Evolutionary conservation across 345 rosid species (phyloP).

Genomic region (Atalantia buxifolia): DNA sequence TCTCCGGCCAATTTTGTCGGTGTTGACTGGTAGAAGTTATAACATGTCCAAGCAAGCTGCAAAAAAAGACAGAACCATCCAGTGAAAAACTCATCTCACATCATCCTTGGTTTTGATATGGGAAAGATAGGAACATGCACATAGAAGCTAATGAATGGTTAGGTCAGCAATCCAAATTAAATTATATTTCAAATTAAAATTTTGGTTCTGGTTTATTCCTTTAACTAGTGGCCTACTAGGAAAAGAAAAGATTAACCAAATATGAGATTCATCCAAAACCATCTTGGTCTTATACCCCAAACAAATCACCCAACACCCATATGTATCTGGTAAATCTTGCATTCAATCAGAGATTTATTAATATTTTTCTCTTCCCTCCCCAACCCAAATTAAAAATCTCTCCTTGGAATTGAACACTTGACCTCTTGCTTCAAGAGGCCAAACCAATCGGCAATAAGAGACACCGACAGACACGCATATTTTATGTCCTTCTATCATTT

Average conservation of each 20-base stretch:
- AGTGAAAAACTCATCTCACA: conserved; percentile 2
- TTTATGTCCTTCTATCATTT: background rate
- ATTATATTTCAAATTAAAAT: background rate
- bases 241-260: background rate
- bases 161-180: background rate
- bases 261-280: background rate
- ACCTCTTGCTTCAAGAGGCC: background rate
- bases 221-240: background rate
- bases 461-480: background rate
- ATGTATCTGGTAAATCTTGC: background rate
- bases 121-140: background rate
- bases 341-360: background rate
- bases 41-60: conserved; percentile 99
- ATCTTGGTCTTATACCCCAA: background rate
- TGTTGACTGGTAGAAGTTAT: conserved; percentile 91
- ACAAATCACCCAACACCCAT: background rate
- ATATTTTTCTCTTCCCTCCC: background rate
- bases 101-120: background rate
- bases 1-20: conserved; percentile 96
- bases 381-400: background rate
- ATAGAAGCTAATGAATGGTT: background rate
- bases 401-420: background rate
- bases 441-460: background rate
- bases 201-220: background rate
- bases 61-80: background rate